Conservation (phyloP, 192 early-diverging fungal genomes). For the Coemansia sp. region DNA sequence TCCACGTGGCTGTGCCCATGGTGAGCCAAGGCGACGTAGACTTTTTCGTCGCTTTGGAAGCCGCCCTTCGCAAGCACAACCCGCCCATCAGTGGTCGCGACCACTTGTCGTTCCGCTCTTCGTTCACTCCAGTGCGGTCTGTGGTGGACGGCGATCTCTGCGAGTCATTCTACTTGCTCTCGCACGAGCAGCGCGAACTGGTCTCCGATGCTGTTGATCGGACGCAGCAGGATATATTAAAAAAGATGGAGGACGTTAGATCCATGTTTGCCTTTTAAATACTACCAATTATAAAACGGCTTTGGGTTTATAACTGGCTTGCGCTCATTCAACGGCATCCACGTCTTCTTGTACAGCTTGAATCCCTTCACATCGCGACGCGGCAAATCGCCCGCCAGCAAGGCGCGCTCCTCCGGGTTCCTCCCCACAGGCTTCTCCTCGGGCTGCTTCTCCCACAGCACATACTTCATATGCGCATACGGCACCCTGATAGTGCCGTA, state of each 20-base stretch:
- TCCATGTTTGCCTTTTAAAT: constrained; percentile 53
- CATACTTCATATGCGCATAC: constrained; percentile 75
- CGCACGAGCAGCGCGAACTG: constrained; percentile 9
- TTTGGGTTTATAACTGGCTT: constrained; percentile 73
- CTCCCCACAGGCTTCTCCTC: constrained; percentile 17
- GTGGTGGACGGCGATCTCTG: constrained; percentile 91
- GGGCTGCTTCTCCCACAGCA: constrained; percentile 64
- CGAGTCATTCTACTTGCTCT: constrained; percentile 63
- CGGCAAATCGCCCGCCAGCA: constrained; percentile 26
- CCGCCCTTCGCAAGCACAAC: constrained; percentile 77
- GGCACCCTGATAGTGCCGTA: constrained; percentile 75
- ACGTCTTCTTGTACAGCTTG: constrained; percentile 65
- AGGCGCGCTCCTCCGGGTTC: constrained; percentile 28
- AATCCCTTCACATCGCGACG: constrained; percentile 62
- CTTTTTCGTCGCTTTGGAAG: constrained; percentile 90
- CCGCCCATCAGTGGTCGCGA: constrained; percentile 84
- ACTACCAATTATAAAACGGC: constrained; percentile 74
- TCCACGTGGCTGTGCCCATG: constrained; percentile 87
- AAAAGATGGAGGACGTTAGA: constrained; percentile 94
- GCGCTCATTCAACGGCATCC: constrained; percentile 66
- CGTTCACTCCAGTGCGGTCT: constrained; percentile 72
- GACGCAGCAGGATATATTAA: constrained; percentile 76
- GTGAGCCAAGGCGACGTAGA: constrained; percentile 86
- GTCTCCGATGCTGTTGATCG: constrained; percentile 90
- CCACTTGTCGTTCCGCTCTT: constrained; percentile 81